Evolutionary conservation across 1,284 basidiomycete species (phyloP), one percentile per base, ranked within the genome.

Genomic region (Neolentinus lepideus): DNA sequence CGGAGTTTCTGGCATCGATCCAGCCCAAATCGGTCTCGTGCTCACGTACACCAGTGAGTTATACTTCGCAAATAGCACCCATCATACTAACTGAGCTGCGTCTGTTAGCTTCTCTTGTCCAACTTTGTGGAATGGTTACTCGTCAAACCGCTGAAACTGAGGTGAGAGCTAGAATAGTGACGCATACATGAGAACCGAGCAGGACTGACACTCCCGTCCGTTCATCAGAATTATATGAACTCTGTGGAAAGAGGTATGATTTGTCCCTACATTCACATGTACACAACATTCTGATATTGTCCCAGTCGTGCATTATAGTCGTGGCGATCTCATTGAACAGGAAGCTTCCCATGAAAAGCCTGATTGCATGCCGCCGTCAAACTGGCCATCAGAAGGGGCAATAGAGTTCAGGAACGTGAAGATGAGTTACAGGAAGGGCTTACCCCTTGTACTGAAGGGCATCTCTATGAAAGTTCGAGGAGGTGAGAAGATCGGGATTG

Each of bases 401-500:
- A 74, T 85, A 46, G 73, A 77, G 54, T 77, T 81, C 63, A 75
- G 79, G 22, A 67, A 81, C 31, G 74, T 85, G 47, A 68, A 70
- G 6, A 80, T 85, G 76, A 72, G 73, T 31, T 86, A 88, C 65
- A 68, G 85, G 21, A 72, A 76, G 1, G 80, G 79, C 2, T 66
- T 84, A 21, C 81, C 82, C 1, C 72, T 77, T 61, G 80, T 87
- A 55, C 69, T 88, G 57, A 79, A 81, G 62, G 72, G 80, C 46
- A 73, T 88, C 60, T 75, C 78, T 51, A 56, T 88, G 66, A 66
- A 73, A 55, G 76, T 86, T 62, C 61, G 76, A 64, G 71, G 85
- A 63, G 88, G 88, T 64, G 88, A 92, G 68, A 92, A 92, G 74
- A 89, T 92, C 60, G 88, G 88, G 55, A 80, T 89, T 27, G 87